Evolutionary conservation across 768 basidiomycete genomes (phyloP), one percentile per base, ranked within the genome.

Genomic region (Xerocomus spinulosus): DNA sequence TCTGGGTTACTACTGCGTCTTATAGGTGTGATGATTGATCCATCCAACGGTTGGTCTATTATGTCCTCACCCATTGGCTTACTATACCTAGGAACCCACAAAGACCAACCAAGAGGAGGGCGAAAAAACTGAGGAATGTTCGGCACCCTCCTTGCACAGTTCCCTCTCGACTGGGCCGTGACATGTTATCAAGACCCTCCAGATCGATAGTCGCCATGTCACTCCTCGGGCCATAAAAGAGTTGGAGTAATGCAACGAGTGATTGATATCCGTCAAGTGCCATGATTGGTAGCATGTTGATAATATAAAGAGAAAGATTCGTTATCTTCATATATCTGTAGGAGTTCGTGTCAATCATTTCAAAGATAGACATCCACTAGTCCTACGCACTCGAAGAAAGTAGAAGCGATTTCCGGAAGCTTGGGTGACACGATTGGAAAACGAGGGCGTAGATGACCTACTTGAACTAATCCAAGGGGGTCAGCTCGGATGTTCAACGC

Each of bases 211-310:
- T 44, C 32, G 49, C 47, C 34, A 39, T 13, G 7, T 40, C 36
- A 23, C 35, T 41, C n/a, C 38, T 24, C 39, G 46, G 45, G 32
- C 39, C 24, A 20, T 15, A 56, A 9, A 51, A 42, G 7, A 68
- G 42, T 25, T 70, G 64, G 12, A 68, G 46, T 30, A 68, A 46
- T 23, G 53, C 57, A 9, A 58, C 61, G 9, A 90, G 70, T 17
- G 86, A 68, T 53, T 83, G 77, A 8, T 73, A 67, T 23, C 92
- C 92, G 51, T 94, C 92, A 17, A 93, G 71, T 40, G 71, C 68
- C 3, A 79, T 77, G 28, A 92, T 61, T 0, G 92, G 90, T 20
- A 93, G 73, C 23, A 89, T 76, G 62, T 94, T 94, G 70, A 93
- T 82, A 48, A 92, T 67, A 63, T 79, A 92, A 2, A 94, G 71